A percentile compares a stretch with the other conserved stretches of the same genome.
Conservation (phyloP, 2,329 filamentous ascomycete genomes). For the Cylindrodendrum hubeiense region DNA sequence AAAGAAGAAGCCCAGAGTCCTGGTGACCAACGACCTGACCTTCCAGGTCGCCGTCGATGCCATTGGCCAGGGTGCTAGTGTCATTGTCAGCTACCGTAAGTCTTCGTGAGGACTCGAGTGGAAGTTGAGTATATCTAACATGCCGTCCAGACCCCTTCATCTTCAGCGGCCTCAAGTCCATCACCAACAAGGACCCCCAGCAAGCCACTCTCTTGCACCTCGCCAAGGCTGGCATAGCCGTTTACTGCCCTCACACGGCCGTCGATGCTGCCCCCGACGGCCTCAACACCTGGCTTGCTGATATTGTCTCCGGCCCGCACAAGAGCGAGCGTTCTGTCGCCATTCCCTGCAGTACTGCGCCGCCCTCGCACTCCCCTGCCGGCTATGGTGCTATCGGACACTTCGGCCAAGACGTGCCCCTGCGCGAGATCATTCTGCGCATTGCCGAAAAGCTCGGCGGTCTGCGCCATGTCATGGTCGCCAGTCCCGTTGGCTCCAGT, state of each 20-base stretch:
- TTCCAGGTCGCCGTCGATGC: slow-evolving; percentile 91
- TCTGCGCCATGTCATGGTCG: slow-evolving; percentile 66
- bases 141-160: slow-evolving; percentile 85
- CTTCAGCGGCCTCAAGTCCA: slow-evolving; percentile 89
- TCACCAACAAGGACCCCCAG: slow-evolving; percentile 87
- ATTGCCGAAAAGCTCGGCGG: slow-evolving; percentile 78
- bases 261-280: slow-evolving; percentile 88
- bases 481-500: slow-evolving; percentile 62
- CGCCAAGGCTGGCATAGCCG: slow-evolving; percentile 87
- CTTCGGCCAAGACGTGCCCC: slow-evolving; percentile 53
- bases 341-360: slow-evolving; percentile 58
- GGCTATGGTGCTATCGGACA: slow-evolving; percentile 67
- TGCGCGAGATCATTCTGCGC: slow-evolving; percentile 60
- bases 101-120: background rate
- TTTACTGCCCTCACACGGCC: slow-evolving; percentile 96
- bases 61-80: slow-evolving; percentile 78
- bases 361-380: slow-evolving; percentile 58
- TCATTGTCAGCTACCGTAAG: slow-evolving; percentile 90
- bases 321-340: slow-evolving; percentile 56
- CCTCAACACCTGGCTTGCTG: slow-evolving; percentile 93
- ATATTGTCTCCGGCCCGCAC: slow-evolving; percentile 76
- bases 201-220: slow-evolving; percentile 87
- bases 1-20: slow-evolving; percentile 53
- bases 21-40: slow-evolving; percentile 89
- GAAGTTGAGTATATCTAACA: background rate